Conservation (phyloP, 257 asterid genomes). For the Fraxinus cuspidata region DNA sequence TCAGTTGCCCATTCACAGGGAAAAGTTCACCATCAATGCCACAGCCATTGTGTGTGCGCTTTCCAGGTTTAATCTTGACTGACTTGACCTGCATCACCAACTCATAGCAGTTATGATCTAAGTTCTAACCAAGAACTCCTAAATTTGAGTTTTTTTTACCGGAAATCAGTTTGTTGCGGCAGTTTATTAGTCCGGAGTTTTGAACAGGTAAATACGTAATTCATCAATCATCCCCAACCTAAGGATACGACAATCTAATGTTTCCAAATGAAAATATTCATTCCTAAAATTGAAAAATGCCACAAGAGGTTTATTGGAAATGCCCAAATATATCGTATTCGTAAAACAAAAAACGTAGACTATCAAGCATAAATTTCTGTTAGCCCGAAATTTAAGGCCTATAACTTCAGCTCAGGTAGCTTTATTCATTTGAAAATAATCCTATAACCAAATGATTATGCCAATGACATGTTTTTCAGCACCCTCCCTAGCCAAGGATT, state of each 20-base stretch:
- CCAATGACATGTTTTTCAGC: background rate
- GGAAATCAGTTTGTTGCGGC: background rate
- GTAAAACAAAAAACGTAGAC: too few species aligned
- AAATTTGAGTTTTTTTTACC: background rate
- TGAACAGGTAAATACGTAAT: too few species aligned
- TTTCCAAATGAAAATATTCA: background rate
- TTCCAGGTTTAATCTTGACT: slow-evolving; percentile 86
- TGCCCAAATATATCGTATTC: too few species aligned
- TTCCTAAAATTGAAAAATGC: too few species aligned
- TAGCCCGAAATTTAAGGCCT: background rate
- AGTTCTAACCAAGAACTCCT: background rate
- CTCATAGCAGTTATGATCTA: background rate
- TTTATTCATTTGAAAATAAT: background rate
- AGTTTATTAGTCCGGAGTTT: background rate
- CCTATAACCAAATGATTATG: background rate
- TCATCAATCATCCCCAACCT: background rate
- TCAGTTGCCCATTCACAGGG: slow-evolving; percentile 76
- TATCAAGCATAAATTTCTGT: too few species aligned
- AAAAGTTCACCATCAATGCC: slow-evolving; percentile 98
- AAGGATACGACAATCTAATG: background rate
- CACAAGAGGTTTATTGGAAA: too few species aligned
- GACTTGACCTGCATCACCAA: slow-evolving; percentile 76
- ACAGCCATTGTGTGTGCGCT: slow-evolving; percentile 78
- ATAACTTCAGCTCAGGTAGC: background rate
- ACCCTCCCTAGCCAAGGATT: background rate